Evolutionary conservation across 176 grass and related monocot species (phyloP), one percentile per base, ranked within the genome.

Genomic region (Eremochloa ophiuroides): DNA sequence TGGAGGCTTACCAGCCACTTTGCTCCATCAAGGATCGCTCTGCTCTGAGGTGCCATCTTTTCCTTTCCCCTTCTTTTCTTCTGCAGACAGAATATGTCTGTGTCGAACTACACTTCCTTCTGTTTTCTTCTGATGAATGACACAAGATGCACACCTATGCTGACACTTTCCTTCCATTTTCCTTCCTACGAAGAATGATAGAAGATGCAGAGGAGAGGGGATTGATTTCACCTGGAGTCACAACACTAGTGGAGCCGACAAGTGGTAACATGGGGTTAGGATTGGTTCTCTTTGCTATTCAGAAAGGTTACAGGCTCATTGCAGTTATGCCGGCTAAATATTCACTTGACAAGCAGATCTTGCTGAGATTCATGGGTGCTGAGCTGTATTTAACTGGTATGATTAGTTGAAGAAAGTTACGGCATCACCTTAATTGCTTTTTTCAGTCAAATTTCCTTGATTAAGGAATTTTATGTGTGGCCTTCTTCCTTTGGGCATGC

Each of bases 121-220:
- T 39, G 18, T 39, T 39, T 38, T 39, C 34, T 39, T 39, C 18
- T 67, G 20, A 67, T 10, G 66, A 42, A 26, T 69, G 22, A 69
- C n/a, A 39, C 0, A 13, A 68, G 68, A 71, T 28, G 40, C 23
- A 71, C 40, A 28, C 39, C 10, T 44, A 23, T 44, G 66, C 66
- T 69, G 39, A 43, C 40, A 71, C 13, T 44, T 28, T 7, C 39
- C 12, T 70, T 9, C 23, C 1, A 6, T 11, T 8, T 60, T 41
- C 13, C 23, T 73, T 84, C 35, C 34, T 35, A 5, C 74, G 30
- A 53, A 96, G 90, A 84, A 96, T 96, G 93, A 88, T 95, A 61
- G 90, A 95, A 78, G 93, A 95, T 90, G 90, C 90, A 40, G 90
- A 95, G 76, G 85, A 90, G 81, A 95, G 81, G 47, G 93, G 87